Evolutionary conservation across 495 filamentous ascomycete genomes (phyloP).

Genomic region (Aspergillus baeticus): DNA sequence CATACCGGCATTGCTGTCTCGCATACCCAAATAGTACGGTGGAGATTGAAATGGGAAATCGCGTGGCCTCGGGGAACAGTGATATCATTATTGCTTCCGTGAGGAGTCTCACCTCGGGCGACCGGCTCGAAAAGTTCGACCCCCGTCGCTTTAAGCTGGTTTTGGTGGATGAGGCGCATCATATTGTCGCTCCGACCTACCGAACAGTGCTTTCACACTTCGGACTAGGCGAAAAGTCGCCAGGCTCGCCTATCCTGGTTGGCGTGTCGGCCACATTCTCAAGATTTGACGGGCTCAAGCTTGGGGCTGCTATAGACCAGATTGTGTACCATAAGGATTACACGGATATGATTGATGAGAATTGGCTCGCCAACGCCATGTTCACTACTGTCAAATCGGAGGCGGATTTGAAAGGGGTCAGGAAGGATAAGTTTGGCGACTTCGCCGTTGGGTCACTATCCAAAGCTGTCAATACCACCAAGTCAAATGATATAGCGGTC

Average conservation of each 20-base stretch:
- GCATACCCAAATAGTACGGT: constrained; percentile 77
- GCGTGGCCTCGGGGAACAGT: constrained; percentile 69
- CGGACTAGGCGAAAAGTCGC: constrained; percentile 53
- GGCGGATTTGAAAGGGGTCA: constrained; percentile 71
- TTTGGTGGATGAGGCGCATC: constrained; percentile 96
- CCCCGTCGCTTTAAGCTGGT: constrained; percentile 81
- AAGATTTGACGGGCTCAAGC: constrained; percentile 79
- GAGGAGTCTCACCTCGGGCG: constrained; percentile 69
- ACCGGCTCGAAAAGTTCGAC: constrained; percentile 79
- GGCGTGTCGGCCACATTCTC: constrained; percentile 94
- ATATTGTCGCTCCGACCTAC: constrained; percentile 85
- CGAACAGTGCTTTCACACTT: constrained; percentile 72
- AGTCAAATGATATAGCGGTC: constrained; percentile 78
- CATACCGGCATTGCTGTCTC: constrained; percentile 73
- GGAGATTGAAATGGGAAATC: constrained; percentile 86
- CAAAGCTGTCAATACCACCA: constrained; percentile 71
- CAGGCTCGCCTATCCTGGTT: constrained; percentile 67
- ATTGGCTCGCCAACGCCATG: constrained; percentile 77
- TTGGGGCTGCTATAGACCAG: constrained; percentile 88
- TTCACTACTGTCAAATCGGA: constrained; percentile 90
- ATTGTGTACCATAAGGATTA: constrained; percentile 98
- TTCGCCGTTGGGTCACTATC: constrained; percentile 75
- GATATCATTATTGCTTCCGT: constrained; percentile 96
- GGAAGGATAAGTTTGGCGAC: constrained; percentile 66
- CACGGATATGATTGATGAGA: constrained; percentile 91